Base-by-base conservation (phyloP, 179 eudicot genomes). In the Patellifolia procumbens region DNA sequence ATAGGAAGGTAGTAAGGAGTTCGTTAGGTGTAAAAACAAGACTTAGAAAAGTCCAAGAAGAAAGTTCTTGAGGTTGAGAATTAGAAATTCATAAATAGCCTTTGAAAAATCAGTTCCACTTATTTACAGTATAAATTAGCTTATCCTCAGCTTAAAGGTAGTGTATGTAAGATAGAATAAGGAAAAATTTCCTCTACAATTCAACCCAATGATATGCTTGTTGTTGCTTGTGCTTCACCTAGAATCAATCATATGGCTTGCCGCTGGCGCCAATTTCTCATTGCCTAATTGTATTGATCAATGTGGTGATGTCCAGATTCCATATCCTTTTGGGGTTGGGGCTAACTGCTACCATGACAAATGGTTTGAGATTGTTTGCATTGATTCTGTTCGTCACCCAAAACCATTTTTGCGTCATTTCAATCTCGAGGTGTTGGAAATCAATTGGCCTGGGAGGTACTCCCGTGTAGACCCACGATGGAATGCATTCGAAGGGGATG, bases 261-360 rank as follows among this genome's bases (percentile, higher is more conserved):
- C 72, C 22, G 58, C 22, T 34, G 34, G 37, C 11, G 13, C 1
- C 10, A 77, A 22, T 16, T 68, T 60, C 2, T 28, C 82, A 2
- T 37, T 26, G 61, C 56, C 70, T 32, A 42, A 51, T 48, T 79
- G 82, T 66, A 2, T 17, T 19, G 70, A 73, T 61, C 46, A 2
- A 11, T 80, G 83, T 39, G 83, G 83, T 16, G 2, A 75, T 5
- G 75, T 80, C 49, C 22, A 0, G 26, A 74, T 80, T 62, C 83
- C 76, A 28, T 70, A 75, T 39, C 83, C 83, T 7, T 80, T 80
- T 69, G 83, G 83, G 22, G 6, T 80, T 32, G 83, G 83, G n/a
- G 28, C 61, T 7, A 20, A 22, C 17, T 79, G 82, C 24, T 74
- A 32, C 58, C 28, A 68, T 60, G n/a, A 29, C 28, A 42, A 42